Percentiles rank a stretch among this genome's conserved stretches.
phyloP scores from a whole-genome alignment of 305 asterid species.

The Fraxinus sp. region DNA sequence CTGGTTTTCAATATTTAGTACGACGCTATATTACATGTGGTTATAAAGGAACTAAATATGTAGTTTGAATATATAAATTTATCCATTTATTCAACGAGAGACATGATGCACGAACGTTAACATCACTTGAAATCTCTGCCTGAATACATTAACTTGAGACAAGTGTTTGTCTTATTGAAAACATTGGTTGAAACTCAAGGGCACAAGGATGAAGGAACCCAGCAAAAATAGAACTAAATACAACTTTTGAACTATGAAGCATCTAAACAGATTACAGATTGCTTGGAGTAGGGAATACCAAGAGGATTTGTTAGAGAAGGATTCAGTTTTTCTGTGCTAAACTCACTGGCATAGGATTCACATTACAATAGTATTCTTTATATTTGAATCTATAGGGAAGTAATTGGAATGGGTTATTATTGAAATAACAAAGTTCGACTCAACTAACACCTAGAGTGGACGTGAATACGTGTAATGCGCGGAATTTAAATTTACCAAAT shows the following conservation, averaged over 20 bases:
- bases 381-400: background rate
- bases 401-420: background rate
- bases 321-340: background rate
- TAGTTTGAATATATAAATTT: background rate
- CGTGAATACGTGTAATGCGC: background rate
- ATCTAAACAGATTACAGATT: background rate
- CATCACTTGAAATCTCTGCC: background rate
- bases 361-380: background rate
- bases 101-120: background rate
- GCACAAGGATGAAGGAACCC: background rate
- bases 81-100: background rate
- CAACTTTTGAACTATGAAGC: background rate
- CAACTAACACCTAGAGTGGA: background rate
- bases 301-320: background rate
- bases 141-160: background rate
- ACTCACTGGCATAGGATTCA: background rate
- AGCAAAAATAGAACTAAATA: background rate
- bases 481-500: background rate
- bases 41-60: background rate
- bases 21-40: background rate
- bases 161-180: background rate
- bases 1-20: background rate
- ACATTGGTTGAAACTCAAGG: background rate
- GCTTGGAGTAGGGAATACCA: background rate
- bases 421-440: background rate